phyloP scores from a whole-genome alignment of 2,329 filamentous ascomycete species.

The Colletotrichum sp. region DNA sequence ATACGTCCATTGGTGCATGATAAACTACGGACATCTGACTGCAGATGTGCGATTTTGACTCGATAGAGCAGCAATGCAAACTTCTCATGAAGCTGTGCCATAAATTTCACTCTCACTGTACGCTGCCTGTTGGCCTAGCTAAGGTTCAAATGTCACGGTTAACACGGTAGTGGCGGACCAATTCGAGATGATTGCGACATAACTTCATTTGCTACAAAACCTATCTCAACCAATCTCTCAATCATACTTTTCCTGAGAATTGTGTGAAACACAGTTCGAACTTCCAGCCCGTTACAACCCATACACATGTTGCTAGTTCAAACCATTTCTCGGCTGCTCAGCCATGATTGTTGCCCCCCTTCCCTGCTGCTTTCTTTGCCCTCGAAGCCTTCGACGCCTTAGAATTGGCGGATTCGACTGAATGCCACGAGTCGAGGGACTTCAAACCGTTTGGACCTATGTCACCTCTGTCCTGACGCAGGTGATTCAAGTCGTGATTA shows the following conservation, averaged over 20 bases:
- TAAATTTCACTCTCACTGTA: background rate
- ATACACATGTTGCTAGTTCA: background rate
- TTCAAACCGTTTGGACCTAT: background rate
- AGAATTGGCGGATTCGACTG: background rate
- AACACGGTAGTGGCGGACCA: background rate
- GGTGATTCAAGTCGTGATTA: background rate
- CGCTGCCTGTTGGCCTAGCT: background rate
- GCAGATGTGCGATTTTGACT: background rate
- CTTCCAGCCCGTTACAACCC: background rate
- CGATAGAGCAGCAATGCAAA: background rate
- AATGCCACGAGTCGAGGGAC: background rate
- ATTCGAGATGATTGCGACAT: background rate
- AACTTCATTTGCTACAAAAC: background rate
- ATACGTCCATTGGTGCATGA: accelerated
- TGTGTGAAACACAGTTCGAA: background rate
- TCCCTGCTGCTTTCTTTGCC: background rate
- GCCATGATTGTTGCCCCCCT: background rate
- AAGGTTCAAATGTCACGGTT: background rate
- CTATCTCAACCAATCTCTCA: background rate
- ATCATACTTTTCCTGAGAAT: background rate
- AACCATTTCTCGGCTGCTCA: background rate
- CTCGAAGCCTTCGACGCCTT: background rate
- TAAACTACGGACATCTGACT: background rate
- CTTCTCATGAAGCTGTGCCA: background rate
- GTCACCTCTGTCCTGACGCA: background rate